Base-by-base conservation (phyloP, 23 red algal genomes). In the Gracilaria gracilis region DNA sequence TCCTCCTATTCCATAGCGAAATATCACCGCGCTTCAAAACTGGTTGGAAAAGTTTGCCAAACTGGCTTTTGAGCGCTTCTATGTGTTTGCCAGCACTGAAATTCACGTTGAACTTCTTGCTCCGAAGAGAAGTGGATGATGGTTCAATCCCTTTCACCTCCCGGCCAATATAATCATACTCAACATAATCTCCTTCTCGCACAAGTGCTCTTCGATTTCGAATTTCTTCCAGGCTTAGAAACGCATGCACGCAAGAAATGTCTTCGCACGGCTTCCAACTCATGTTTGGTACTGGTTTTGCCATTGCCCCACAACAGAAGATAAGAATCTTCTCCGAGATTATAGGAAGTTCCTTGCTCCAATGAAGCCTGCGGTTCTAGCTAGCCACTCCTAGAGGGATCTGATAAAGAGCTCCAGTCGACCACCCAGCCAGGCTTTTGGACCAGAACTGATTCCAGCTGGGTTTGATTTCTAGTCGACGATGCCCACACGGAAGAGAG, bases 161-260 rank as follows among this genome's bases (percentile, higher is more conserved):
- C 37, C 72, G 4, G 23, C 72, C 40, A 51, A 12, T 27, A 0
- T 46, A 5, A 31, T 77, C 72, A 37, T 49, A 77, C 32, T 77
- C 39, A 77, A 77, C 46, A 51, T 77, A 25, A 25, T 77, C 72
- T 31, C 46, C 72, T 23, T 77, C 6, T 50, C 39, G 3, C n/a
- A 77, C 46, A 13, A n/a, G 0, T 0, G 27, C 72, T 28, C 72
- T 77, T 51, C 72, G 40, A 77, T 77, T 49, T 50, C 72, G 72
- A 46, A 77, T 25, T 31, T 77, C 72, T 25, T 77, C 40, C 23
- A 77, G 20, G 27, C 72, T 46, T 4, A 77, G 21, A 28, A 31
- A 51, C 0, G 72, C 72, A 77, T 77, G 72, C 0, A 42, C 46
- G 11, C 72, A 31, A 28, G 31, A 8, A 46, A 77, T 49, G 50